These are phyloP conservation scores for Secale cereale DNA, from an alignment of 176 grass and related monocot species.

Conservation along the genomic window DNA sequence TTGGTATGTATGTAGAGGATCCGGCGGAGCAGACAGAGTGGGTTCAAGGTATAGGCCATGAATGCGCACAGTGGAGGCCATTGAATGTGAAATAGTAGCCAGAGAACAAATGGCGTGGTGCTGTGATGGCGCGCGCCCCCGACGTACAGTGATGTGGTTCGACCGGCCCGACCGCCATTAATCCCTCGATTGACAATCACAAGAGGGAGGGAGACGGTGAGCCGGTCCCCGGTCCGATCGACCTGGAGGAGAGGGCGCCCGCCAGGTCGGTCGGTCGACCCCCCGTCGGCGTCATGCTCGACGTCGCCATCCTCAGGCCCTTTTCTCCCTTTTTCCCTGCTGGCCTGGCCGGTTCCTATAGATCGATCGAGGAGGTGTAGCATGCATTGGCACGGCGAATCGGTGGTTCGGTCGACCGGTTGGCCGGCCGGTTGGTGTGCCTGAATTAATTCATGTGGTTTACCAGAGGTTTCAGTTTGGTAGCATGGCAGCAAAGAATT, in stretches of 20 bases:
- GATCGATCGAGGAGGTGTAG: background rate
- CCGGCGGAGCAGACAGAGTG: constrained; percentile 59
- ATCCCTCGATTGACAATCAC: background rate
- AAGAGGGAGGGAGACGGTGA: background rate
- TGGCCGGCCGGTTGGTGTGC: background rate
- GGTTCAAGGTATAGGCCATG: constrained; percentile 76
- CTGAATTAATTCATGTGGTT: constrained; percentile 13
- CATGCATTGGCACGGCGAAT: background rate
- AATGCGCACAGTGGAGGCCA: constrained; percentile 48
- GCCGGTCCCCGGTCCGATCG: background rate
- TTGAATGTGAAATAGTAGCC: constrained; percentile 77
- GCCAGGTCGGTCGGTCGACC: background rate
- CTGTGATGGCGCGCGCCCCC: constrained; percentile 35
- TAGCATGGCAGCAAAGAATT: background rate
- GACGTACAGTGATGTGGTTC: constrained; percentile 55
- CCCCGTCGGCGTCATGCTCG: background rate
- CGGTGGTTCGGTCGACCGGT: background rate
- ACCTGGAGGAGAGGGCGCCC: background rate
- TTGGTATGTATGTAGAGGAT: constrained; percentile 26
- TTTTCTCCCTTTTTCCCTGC: background rate
- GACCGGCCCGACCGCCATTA: background rate
- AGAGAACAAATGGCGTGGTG: constrained; percentile 39
- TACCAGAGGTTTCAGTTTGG: background rate
- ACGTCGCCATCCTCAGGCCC: background rate
- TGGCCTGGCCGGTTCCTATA: background rate